Conservation (phyloP, 176 grass and related monocot genomes). For the Thalia dealbata region DNA sequence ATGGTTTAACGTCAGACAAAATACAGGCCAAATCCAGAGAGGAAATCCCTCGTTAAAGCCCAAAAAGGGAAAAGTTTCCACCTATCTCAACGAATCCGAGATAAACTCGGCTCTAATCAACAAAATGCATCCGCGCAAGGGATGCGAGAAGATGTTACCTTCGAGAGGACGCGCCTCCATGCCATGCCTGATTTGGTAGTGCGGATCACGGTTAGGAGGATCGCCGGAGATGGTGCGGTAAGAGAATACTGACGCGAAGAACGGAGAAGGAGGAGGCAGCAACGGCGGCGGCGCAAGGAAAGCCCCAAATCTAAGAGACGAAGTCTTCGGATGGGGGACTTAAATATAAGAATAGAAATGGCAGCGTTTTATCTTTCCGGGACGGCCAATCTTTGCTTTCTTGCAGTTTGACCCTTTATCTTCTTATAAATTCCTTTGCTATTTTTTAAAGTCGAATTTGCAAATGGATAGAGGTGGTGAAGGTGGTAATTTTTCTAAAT, state of each 20-base stretch:
- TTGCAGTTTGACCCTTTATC: too few relatives aligned
- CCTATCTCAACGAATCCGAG: neutral
- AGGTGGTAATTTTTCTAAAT: too few relatives aligned
- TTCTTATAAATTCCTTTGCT: too few relatives aligned
- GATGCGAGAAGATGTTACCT: neutral
- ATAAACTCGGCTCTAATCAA: neutral
- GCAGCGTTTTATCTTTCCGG: too few relatives aligned
- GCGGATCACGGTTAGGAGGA: neutral
- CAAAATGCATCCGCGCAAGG: neutral
- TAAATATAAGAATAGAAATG: too few relatives aligned
- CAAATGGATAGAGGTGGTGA: too few relatives aligned
- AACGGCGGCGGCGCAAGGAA: neutral
- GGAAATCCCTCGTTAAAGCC: neutral
- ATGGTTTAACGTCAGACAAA: neutral
- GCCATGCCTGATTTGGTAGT: neutral
- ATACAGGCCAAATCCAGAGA: neutral
- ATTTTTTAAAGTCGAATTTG: too few relatives aligned
- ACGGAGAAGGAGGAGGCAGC: neutral
- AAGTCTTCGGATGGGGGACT: too few relatives aligned
- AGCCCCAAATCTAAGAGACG: conserved; percentile 7
- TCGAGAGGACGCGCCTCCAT: conserved; percentile 1
- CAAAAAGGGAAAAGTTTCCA: too few relatives aligned
- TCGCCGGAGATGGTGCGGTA: neutral
- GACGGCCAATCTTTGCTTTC: too few relatives aligned
- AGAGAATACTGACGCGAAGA: neutral